Evolutionary conservation across 2,329 filamentous ascomycete genomes (phyloP), one percentile per base, ranked within the genome.

Genomic region (Talaromyces albobiverticillius): DNA sequence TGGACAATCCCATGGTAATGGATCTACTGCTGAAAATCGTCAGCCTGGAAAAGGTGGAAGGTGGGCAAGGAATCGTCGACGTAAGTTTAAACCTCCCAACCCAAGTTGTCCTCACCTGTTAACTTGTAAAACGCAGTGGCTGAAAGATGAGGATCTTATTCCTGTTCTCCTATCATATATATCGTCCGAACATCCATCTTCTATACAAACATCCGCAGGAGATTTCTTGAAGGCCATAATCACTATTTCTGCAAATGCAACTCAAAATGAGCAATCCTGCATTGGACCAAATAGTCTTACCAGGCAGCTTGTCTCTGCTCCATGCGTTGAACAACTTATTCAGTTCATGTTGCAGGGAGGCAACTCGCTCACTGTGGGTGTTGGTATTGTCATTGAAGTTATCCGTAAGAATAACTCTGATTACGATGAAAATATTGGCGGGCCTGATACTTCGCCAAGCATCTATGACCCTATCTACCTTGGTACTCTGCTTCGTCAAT

Each of bases 381-480:
- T 99, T 10, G 94, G 94, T 18, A 96, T 97, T 65, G 84, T 99
- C 31, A 99, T 99, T 60, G 94, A 99, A 73, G 94, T 99, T 43
- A 99, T 99, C 68, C 84, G 94, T 57, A 99, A 99, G 76, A 99
- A 99, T 74, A 99, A 99, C 70, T 97, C 94, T 0, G 94, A 99
- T 72, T 99, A 99, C 69, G 94, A 99, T 63, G 94, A 97, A 62
- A 89, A 92, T 62, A 86, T 92, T 57, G 85, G 88, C 46, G 90
- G 91, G 56, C 84, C 89, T 25, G 89, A 89, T 60, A 83, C 88
- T 2, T 79, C 86, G 52, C 93, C 93, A 0, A 93, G 91, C 1
- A 88, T 85, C 60, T 86, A 88, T 49, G 94, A 99, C 65, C 94
- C 94, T 3, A 99, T 99, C 63, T 99, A 97, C 67, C 82, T 99